Base-by-base conservation (phyloP, 495 filamentous ascomycete species). In the Schizothecium vesticola region DNA sequence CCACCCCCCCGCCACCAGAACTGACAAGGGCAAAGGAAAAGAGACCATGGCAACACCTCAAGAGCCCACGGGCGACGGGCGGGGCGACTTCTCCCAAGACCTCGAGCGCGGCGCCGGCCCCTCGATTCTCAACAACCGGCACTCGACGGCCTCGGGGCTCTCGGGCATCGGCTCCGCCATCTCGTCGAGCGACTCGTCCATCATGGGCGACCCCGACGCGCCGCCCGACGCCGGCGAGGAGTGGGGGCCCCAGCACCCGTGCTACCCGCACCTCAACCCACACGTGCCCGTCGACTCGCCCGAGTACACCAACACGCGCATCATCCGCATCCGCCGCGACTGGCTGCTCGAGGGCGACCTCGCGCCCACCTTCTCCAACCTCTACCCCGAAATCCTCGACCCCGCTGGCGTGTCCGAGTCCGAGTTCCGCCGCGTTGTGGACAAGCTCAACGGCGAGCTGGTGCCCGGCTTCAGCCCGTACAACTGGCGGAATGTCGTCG, bases 301-400 rank as follows among this genome's bases (percentile, higher is more conserved):
- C 8, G 87, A 96, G 70, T 90, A 89, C 72, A 77, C 83, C 57
- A 87, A 81, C 8, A 99, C 95, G 19, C 88, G 93, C 67, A 89
- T 99, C 63, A 97, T 99, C 75, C 90, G 95, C 1, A 90, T 99
- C 63, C 85, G 87, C 25, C 85, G 95, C 25, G 95, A 98, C 76
- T 99, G 93, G 91, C 89, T 97, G 84, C 75, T 91, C 23, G 85
- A 86, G 56, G 96, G 93, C 6, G 95, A 99, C 76, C 81, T 97
- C n/a, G 93, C 93, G 9, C 95, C 95, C 21, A 91, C 91, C 0
- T 97, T 93, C 73, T 93, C 91, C 8, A 97, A 97, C 69, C 85
- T 97, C 1, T 99, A 98, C 71, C 95, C 95, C 0, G 95, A 98
- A 71, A 96, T 98, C 65, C 81, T 99, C 13, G 92, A 96, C 68